Conservation (phyloP, 495 filamentous ascomycete species). For the Cercophora scortea region DNA sequence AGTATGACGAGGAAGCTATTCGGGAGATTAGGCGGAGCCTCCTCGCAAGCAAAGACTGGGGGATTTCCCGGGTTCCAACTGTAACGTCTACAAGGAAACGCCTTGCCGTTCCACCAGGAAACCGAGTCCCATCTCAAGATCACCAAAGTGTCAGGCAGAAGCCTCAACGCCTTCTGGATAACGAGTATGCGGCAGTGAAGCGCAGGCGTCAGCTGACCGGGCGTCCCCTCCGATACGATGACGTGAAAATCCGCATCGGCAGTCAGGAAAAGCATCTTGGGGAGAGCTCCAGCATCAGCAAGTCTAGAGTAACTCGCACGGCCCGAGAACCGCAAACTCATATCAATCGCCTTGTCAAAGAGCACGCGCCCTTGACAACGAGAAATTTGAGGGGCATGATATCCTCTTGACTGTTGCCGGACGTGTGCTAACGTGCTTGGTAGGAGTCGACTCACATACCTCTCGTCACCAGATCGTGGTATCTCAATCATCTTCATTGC, state of each 20-base stretch:
- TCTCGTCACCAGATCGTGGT: too few species aligned
- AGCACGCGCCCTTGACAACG: too few species aligned
- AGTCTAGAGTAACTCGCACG: background rate
- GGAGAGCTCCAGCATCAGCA: slow-evolving; percentile 7
- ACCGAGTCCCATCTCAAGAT: background rate
- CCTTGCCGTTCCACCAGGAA: background rate
- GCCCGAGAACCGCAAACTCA: too few species aligned
- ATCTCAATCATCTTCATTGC: too few species aligned
- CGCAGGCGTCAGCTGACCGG: background rate
- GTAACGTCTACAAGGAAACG: background rate
- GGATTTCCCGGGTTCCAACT: slow-evolving; percentile 3
- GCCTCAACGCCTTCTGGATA: slow-evolving; percentile 2
- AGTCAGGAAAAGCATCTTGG: slow-evolving; percentile 27
- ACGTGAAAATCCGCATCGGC: slow-evolving; percentile 29
- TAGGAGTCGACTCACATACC: too few species aligned
- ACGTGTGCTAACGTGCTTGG: background rate
- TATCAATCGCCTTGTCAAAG: too few species aligned
- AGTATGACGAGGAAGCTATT: slow-evolving; percentile 9
- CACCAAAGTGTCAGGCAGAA: background rate
- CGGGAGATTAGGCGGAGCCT: slow-evolving; percentile 12
- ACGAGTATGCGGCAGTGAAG: background rate
- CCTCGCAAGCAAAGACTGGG: slow-evolving; percentile 16
- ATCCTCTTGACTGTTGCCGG: background rate
- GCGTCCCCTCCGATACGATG: slow-evolving; percentile 1
- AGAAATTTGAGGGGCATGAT: too few species aligned